These are phyloP conservation scores for Aphanomyces stellatus DNA, from an alignment of 352 stramenopile species.

Conservation along the genomic window DNA sequence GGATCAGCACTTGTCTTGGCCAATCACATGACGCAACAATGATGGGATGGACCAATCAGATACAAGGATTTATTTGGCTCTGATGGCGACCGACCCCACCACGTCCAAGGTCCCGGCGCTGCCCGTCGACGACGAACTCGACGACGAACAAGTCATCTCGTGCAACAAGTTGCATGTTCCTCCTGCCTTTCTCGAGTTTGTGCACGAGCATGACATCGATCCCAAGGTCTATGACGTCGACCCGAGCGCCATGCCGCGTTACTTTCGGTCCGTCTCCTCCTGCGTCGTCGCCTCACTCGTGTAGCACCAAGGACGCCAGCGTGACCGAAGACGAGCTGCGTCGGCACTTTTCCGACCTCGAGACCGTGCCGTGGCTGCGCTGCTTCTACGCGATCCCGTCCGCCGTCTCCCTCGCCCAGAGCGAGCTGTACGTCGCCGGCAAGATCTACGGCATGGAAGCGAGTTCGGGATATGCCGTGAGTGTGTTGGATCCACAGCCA, in stretches of 20 bases:
- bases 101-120: no score
- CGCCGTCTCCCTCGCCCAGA: conserved; percentile 32
- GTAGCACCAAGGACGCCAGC: conserved; percentile 2
- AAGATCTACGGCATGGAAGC: conserved; percentile 79
- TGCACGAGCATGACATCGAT: conserved; percentile 41
- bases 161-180: conserved; percentile 4
- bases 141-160: background rate
- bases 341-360: background rate
- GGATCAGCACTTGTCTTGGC: no score
- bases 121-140: background rate
- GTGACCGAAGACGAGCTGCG: conserved; percentile 21
- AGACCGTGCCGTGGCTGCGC: conserved; percentile 38
- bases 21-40: background rate
- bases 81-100: background rate
- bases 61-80: background rate
- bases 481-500: conserved; percentile 44
- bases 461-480: conserved; percentile 65
- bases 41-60: background rate
- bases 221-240: conserved; percentile 26
- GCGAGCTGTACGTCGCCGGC: conserved; percentile 39
- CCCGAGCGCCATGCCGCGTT: conserved; percentile 32
- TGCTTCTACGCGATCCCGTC: conserved; percentile 60
- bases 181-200: conserved; percentile 48
- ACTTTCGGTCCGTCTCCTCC: conserved; percentile 43
- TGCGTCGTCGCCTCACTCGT: background rate